Percentiles rank a stretch among this genome's conserved stretches.
phyloP scores from a whole-genome alignment of 2,329 filamentous ascomycete genomes.

The Hypoxylon sp. region DNA sequence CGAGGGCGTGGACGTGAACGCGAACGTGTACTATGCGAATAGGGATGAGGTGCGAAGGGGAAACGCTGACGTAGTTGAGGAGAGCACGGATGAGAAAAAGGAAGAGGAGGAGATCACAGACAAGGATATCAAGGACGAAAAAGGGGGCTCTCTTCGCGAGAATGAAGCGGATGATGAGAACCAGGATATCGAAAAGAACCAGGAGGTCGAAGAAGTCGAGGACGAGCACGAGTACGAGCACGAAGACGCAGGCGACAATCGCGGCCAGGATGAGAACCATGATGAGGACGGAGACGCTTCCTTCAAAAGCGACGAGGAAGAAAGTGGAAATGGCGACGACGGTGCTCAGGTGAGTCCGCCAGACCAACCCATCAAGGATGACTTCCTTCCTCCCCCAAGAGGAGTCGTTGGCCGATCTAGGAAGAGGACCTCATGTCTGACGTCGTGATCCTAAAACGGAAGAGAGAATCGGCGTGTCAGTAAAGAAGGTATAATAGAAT shows the following conservation, averaged over 20 bases:
- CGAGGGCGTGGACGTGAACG: background rate
- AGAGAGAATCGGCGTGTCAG: background rate
- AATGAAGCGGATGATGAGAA: conserved; percentile 25
- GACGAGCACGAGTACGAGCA: background rate
- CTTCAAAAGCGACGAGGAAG: conserved; percentile 14
- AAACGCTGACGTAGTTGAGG: background rate
- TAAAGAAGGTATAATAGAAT: background rate
- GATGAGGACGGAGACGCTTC: conserved; percentile 9
- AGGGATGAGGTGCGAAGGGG: too few relatives aligned
- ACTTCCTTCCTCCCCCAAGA: background rate
- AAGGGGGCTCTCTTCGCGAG: conserved; percentile 23
- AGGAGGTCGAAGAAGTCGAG: background rate
- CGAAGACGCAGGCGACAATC: too few relatives aligned
- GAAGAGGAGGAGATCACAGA: conserved; percentile 2
- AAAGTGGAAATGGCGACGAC: conserved; percentile 19
- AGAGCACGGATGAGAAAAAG: conserved; percentile 20
- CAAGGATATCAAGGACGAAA: conserved; percentile 24
- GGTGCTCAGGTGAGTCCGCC: conserved; percentile 4
- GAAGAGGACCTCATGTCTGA: background rate
- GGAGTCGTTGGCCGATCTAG: background rate
- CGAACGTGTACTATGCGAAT: too few relatives aligned
- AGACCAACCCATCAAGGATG: background rate
- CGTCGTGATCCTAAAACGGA: background rate
- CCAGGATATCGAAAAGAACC: background rate
- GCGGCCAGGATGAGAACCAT: background rate